Base-by-base conservation (phyloP, 768 basidiomycete genomes). In the Auricularia sp. region DNA sequence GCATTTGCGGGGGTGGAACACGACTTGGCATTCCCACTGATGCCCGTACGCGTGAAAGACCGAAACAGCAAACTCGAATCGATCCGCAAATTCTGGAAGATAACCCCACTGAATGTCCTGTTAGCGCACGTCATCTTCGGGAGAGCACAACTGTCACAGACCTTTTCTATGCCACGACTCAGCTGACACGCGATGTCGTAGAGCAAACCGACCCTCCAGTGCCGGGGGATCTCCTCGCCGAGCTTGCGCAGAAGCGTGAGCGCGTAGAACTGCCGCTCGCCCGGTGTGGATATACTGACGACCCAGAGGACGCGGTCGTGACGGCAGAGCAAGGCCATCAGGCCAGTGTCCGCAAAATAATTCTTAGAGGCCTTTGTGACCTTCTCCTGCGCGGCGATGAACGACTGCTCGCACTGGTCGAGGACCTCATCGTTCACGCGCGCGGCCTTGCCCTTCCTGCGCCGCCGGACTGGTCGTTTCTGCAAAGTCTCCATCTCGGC, bases 41-140 rank as follows among this genome's bases (percentile, higher is more conserved):
- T 78, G 78, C 16, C 73, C 74, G 62, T 76, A 78, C 0, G 74
- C 75, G 65, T 81, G 79, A 73, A 80, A 75, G 1, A 74, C 77
- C 6, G 71, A 73, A 0, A 75, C 76, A 0, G 71, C 73, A 47
- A 77, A 77, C 0, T 39, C 16, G 1, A 79, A 7, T 0, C 75
- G 68, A 2, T 59, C 45, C 1, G 58, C 44, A 35, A 76, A 63
- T 35, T 66, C 62, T 0, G 35, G 13, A 0, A 68, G 47, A 44
- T 63, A 44, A 29, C 59, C 68, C 61, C 64, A 68, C 66, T 69
- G 45, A 24, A 24, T 24, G 24, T 24, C 16, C 18, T 36, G 18
- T 39, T 5, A 11, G 47, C 16, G 21, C 16, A 8, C 24, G 24
- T 24, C 24, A 24, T 24, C 24, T 21, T 18, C 44, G 33, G 37